Percentiles rank a stretch among this genome's conserved stretches.
phyloP scores from a whole-genome alignment of 2,329 filamentous ascomycete species.

The Rutstroemia sp. region DNA sequence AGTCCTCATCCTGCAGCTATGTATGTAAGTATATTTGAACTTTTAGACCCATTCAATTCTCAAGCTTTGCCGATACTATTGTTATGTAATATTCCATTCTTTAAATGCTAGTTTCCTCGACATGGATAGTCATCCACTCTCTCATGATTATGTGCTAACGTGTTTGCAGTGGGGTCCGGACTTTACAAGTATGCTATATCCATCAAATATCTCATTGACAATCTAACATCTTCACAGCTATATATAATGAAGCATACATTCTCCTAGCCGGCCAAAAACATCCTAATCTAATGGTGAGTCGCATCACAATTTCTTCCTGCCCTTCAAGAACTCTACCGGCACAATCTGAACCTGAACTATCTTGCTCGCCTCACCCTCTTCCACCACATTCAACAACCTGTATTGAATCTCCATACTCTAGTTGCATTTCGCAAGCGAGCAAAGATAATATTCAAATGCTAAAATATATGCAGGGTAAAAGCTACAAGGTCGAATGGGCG shows the following conservation, averaged over 20 bases:
- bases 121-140: background rate
- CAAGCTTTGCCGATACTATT: background rate
- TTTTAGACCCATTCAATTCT: background rate
- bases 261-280: conserved; percentile 70
- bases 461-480: conserved; percentile 41
- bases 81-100: background rate
- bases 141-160: background rate
- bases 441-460: too few species aligned
- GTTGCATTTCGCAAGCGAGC: too few species aligned
- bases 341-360: too few species aligned
- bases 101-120: background rate
- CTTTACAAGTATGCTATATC: conserved; percentile 34
- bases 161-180: conserved; percentile 57
- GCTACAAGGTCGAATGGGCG: conserved; percentile 57
- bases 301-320: background rate
- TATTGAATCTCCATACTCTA: too few species aligned
- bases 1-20: conserved; percentile 67
- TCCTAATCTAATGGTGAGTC: conserved; percentile 54
- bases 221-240: conserved; percentile 32
- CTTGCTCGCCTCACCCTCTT: too few species aligned
- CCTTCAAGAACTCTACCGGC: too few species aligned
- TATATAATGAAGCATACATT: conserved; percentile 68
- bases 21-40: conserved; percentile 37
- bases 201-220: background rate
- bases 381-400: too few species aligned